Evolutionary conservation across 495 filamentous ascomycete genomes (phyloP).

Genomic region (Pyrenula aspistea): DNA sequence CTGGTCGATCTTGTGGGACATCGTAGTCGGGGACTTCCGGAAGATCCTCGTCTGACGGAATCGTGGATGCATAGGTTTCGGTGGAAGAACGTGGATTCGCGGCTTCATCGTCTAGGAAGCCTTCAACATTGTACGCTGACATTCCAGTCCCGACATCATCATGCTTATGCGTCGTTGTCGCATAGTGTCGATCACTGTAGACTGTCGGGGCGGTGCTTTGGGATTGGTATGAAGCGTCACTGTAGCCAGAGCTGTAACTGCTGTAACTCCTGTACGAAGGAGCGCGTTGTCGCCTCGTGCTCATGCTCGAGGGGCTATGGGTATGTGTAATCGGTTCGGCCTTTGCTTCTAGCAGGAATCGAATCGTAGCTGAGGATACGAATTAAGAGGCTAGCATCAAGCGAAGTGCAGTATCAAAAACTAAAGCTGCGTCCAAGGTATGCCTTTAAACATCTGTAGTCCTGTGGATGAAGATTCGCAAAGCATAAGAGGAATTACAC

Average conservation of each 20-base stretch:
- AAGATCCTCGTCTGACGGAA: slow-evolving; percentile 48
- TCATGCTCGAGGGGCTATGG: neutral
- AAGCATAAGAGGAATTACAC: neutral
- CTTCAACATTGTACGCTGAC: neutral
- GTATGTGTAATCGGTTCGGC: too few species aligned
- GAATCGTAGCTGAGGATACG: too few species aligned
- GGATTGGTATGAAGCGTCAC: slow-evolving; percentile 51
- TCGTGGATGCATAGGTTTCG: slow-evolving; percentile 72
- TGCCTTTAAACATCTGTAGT: neutral
- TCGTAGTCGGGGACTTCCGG: slow-evolving; percentile 44
- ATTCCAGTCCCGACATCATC: neutral
- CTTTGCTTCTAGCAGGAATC: too few species aligned
- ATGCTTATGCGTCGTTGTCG: neutral
- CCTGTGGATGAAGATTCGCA: neutral
- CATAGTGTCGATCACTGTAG: slow-evolving; percentile 42
- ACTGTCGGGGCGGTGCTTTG: slow-evolving; percentile 58
- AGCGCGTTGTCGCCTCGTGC: neutral
- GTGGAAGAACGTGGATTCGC: slow-evolving; percentile 32
- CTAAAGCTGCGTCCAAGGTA: neutral
- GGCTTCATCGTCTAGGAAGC: neutral
- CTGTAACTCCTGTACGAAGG: slow-evolving; percentile 3
- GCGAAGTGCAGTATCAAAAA: neutral
- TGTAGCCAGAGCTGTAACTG: slow-evolving; percentile 49
- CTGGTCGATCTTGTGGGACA: slow-evolving; percentile 50
- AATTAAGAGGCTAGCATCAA: neutral